These are phyloP conservation scores for Saturnispora mendoncae DNA, from an alignment of 805 yeast species.

Conservation along the genomic window DNA sequence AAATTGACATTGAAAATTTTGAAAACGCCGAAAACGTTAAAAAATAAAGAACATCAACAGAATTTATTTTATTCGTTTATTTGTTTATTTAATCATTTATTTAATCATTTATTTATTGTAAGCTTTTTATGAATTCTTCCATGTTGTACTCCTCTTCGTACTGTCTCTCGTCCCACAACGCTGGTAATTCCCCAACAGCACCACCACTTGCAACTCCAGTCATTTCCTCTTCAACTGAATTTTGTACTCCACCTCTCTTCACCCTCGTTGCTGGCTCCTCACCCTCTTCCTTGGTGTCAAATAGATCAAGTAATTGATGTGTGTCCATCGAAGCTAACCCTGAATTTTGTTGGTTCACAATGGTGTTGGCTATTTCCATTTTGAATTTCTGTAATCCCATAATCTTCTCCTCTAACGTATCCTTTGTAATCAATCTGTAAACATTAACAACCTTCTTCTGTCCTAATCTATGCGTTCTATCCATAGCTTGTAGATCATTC, in stretches of 20 bases:
- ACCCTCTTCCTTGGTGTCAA: conserved; percentile 51
- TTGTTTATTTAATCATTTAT: too few relatives aligned
- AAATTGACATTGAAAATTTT: too few relatives aligned
- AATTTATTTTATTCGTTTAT: too few relatives aligned
- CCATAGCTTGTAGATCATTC: conserved; percentile 99
- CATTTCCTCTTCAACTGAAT: conserved; percentile 16
- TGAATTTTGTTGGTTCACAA: conserved; percentile 94
- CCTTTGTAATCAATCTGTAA: conserved; percentile 84
- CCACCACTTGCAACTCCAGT: conserved; percentile 48
- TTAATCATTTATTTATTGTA: too few relatives aligned
- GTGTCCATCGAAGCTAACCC: conserved; percentile 96
- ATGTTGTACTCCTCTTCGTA: conserved; percentile 95
- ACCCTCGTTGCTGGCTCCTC: conserved; percentile 20
- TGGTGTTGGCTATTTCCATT: conserved; percentile 93
- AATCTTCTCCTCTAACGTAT: conserved; percentile 91
- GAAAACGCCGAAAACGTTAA: too few relatives aligned
- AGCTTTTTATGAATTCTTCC: conserved; percentile 81
- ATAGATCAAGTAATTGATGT: conserved; percentile 81
- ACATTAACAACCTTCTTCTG: conserved; percentile 98
- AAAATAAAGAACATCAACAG: too few relatives aligned
- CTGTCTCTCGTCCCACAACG: conserved; percentile 93
- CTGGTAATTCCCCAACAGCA: conserved; percentile 81
- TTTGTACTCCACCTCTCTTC: too few relatives aligned
- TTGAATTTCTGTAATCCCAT: conserved; percentile 98
- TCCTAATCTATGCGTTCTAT: conserved; percentile 94